phyloP scores from a whole-genome alignment of 1,284 basidiomycete species.

The Rhodotorula sp. region DNA sequence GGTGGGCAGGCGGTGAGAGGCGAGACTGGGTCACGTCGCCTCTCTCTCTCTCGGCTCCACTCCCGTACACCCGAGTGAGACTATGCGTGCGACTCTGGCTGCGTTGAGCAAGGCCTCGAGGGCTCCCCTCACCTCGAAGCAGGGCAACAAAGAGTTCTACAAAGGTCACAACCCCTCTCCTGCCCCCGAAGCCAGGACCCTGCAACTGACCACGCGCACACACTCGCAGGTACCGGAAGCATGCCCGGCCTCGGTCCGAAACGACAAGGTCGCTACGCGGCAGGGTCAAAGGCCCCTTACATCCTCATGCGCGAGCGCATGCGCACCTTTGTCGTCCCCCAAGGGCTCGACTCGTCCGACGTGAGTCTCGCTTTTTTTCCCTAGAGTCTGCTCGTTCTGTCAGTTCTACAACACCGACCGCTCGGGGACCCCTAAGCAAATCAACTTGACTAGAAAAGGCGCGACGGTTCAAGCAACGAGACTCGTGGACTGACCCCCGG shows the following conservation, averaged over 20 bases:
- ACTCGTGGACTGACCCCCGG: neutral
- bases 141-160: slow-evolving; percentile 89
- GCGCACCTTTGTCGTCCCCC: slow-evolving; percentile 45
- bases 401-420: neutral
- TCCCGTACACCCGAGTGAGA: too few species aligned
- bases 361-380: slow-evolving; percentile 32
- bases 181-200: neutral
- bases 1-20: neutral
- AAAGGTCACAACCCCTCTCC: slow-evolving; percentile 61
- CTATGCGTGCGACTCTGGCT: slow-evolving; percentile 58
- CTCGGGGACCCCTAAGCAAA: too few species aligned
- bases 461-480: too few species aligned
- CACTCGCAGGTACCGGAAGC: slow-evolving; percentile 40
- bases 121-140: slow-evolving; percentile 73
- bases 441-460: too few species aligned
- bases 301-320: slow-evolving; percentile 44
- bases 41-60: neutral
- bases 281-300: slow-evolving; percentile 43
- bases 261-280: slow-evolving; percentile 39
- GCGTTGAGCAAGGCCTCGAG: slow-evolving; percentile 75
- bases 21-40: too few species aligned
- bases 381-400: neutral
- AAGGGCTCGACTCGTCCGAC: slow-evolving; percentile 24
- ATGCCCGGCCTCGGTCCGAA: slow-evolving; percentile 44
- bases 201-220: neutral